These are phyloP conservation scores for Tulasnella sp. DNA, from an alignment of 768 basidiomycete genomes.

Conservation along the genomic window DNA sequence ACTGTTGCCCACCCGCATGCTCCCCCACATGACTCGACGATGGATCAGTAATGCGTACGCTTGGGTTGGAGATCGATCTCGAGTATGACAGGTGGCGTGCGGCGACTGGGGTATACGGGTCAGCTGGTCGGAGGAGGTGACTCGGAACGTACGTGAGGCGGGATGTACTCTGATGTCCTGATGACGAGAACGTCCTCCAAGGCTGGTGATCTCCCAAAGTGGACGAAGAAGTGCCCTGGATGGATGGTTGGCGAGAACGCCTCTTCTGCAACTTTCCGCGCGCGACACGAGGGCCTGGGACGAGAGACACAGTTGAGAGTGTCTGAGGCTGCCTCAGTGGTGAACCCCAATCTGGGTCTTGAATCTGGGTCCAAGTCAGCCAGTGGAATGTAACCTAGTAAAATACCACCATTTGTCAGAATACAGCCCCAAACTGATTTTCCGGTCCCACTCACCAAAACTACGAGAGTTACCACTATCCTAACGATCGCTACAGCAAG, in stretches of 20 bases:
- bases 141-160: slow-evolving; percentile 1
- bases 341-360: slow-evolving; percentile 2
- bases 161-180: background rate
- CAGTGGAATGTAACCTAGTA: background rate
- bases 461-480: slow-evolving; percentile 1
- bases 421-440: background rate
- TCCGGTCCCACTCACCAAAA: background rate
- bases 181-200: slow-evolving; percentile 1
- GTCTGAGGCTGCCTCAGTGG: background rate
- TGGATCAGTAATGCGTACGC: background rate
- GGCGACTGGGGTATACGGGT: background rate
- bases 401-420: background rate
- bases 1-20: background rate
- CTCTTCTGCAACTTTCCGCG: background rate
- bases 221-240: background rate
- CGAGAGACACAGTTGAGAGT: slow-evolving; percentile 4
- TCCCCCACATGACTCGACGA: background rate
- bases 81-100: background rate
- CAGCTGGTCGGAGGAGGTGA: slow-evolving; percentile 3
- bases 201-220: slow-evolving; percentile 38
- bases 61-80: background rate
- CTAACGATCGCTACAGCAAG: slow-evolving; percentile 8
- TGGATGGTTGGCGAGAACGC: slow-evolving; percentile 3
- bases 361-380: slow-evolving; percentile 1
- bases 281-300: slow-evolving; percentile 1